Evolutionary conservation across 495 filamentous ascomycete genomes (phyloP).

Genomic region (Clohesyomyces aquaticus): DNA sequence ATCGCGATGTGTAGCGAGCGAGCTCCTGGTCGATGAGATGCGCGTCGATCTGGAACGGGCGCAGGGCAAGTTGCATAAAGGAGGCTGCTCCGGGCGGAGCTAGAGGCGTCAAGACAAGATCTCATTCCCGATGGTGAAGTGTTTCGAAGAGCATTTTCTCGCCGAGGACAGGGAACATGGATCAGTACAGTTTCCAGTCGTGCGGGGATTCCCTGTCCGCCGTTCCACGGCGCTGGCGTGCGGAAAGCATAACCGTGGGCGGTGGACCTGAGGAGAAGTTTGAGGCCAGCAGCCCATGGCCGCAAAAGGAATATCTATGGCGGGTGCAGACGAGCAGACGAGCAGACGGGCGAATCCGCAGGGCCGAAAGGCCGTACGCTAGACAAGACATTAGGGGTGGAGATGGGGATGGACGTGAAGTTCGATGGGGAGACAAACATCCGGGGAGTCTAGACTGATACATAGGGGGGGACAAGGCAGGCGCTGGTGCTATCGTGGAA

Average conservation of each 20-base stretch:
- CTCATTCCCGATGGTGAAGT: neutral
- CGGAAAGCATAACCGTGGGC: constrained; percentile 23
- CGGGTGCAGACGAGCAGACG: neutral
- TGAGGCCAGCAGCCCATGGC: too few species aligned
- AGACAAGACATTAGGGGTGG: too few species aligned
- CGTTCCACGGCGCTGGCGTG: constrained; percentile 22
- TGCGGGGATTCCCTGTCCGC: constrained; percentile 2
- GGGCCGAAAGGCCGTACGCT: too few species aligned
- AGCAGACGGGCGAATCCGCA: neutral
- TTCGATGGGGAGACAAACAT: neutral
- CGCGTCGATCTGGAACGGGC: neutral
- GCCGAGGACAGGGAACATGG: neutral
- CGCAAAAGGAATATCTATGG: neutral
- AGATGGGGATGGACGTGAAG: too few species aligned
- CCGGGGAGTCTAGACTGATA: neutral
- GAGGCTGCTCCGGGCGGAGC: too few species aligned
- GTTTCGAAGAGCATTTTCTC: neutral
- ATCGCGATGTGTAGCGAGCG: neutral
- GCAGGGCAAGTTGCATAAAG: neutral
- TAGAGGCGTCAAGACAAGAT: neutral
- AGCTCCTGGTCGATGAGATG: neutral
- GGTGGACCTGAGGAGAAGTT: constrained; percentile 8
- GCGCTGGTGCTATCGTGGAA: too few species aligned
- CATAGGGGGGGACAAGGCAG: neutral
- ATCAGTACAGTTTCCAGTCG: constrained; percentile 19